Conservation (phyloP, 257 asterid species). For the Apocynum venetum region DNA sequence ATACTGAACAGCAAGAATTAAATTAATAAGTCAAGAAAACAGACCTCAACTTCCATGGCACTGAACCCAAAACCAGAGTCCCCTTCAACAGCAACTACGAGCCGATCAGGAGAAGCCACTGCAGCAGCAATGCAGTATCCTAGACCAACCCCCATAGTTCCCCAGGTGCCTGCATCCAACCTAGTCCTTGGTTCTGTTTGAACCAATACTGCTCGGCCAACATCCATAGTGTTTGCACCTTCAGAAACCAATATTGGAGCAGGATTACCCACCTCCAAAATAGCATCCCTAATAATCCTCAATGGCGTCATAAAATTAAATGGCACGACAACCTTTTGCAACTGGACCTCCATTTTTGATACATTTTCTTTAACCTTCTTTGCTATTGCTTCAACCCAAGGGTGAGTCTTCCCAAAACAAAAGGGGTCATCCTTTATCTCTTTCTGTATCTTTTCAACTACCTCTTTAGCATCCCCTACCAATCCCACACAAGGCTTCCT, state of each 20-base stretch:
- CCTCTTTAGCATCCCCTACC: slow-evolving; percentile 81
- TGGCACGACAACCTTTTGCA: slow-evolving; percentile 73
- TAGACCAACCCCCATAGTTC: slow-evolving; percentile 97
- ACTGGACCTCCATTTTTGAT: slow-evolving; percentile 73
- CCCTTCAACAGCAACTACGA: slow-evolving; percentile 96
- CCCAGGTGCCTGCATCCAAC: slow-evolving; percentile 98
- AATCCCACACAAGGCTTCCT: slow-evolving; percentile 71
- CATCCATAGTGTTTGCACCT: slow-evolving; percentile 94
- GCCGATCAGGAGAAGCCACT: slow-evolving; percentile 73
- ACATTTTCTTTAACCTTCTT: slow-evolving; percentile 75
- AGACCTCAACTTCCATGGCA: slow-evolving; percentile 96
- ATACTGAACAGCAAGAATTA: neutral
- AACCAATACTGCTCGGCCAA: slow-evolving; percentile 75
- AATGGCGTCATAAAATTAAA: slow-evolving; percentile 83
- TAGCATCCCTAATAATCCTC: slow-evolving; percentile 89
- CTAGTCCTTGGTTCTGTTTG: slow-evolving; percentile 90
- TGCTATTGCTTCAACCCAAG: slow-evolving; percentile 69
- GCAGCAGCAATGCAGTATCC: slow-evolving; percentile 99
- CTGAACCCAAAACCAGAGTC: slow-evolving; percentile 97
- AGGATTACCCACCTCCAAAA: slow-evolving; percentile 56
- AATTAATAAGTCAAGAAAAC: slow-evolving; percentile 8
- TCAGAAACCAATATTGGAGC: slow-evolving; percentile 82
- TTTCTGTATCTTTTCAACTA: slow-evolving; percentile 52
- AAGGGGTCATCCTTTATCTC: slow-evolving; percentile 85
- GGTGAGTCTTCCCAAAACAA: slow-evolving; percentile 71